Base-by-base conservation (phyloP, 345 rosid genomes). In the Arabis hirsuta region DNA sequence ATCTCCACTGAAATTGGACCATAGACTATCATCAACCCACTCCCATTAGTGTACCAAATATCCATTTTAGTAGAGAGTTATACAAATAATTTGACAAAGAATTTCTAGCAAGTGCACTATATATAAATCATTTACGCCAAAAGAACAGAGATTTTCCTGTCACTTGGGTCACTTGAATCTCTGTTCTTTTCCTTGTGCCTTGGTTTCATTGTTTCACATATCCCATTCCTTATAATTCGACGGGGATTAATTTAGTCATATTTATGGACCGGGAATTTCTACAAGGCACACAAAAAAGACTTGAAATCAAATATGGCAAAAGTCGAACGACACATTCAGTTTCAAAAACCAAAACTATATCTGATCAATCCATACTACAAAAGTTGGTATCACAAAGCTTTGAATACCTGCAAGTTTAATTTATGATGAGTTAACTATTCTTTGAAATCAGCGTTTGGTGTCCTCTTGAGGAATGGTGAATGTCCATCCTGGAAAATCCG, bases 401-500 rank as follows among this genome's bases (percentile, higher is more conserved):
- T 1, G 2, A 51, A 26, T 32, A 53, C 39, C 8, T 36, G 12
- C 41, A 74, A 7, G 19, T 10, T 67, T 9, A 56, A 8, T 19
- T 73, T 12, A 64, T 12, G 59, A 64, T 8, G 59, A 41, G 72
- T 41, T 66, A 54, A 19, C 41, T n/a, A 31, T n/a, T 58, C 29
- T 50, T 50, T 13, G 38, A 26, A 7, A 73, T 74, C 73, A 74
- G 67, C 62, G 59, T 51, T 32, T 67, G 39, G 24, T 29, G 31
- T 67, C 42, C 19, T 68, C 68, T 76, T 62, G 70, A 3, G 71
- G 54, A 47, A 62, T 6, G 41, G 41, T 71, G 79, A 91, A 95
- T 4, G 92, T 80, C 97, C 99, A 95, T 6, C 98, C 91, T 2
- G 84, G 65, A 76, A 88, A 91, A 63, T 94, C 95, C 5, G 91